These are phyloP conservation scores for Penicillium herquei DNA, from an alignment of 495 filamentous ascomycete genomes.

Conservation along the genomic window DNA sequence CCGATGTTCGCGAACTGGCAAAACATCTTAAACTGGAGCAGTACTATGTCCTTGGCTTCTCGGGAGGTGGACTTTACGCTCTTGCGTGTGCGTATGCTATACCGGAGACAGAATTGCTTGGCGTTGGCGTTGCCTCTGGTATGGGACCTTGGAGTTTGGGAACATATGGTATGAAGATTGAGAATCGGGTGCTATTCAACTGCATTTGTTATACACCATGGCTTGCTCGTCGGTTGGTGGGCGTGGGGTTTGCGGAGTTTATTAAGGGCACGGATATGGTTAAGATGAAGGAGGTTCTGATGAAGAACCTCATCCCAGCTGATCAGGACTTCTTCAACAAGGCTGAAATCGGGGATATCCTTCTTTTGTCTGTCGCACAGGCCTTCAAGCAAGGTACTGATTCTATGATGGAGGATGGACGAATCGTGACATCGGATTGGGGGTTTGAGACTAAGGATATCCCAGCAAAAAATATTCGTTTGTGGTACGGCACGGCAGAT, in stretches of 20 bases:
- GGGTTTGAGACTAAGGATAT: conserved; percentile 4
- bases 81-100: conserved; percentile 30
- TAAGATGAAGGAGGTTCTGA: conserved; percentile 3
- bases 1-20: conserved; percentile 37
- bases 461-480: not conserved
- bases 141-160: conserved; percentile 4
- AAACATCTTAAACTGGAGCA: conserved; percentile 24
- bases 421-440: conserved; percentile 8
- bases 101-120: conserved; percentile 4
- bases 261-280: not conserved
- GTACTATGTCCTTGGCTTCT: conserved; percentile 36
- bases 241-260: not conserved
- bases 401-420: conserved; percentile 1
- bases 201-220: conserved; percentile 3
- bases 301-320: not conserved
- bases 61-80: conserved; percentile 37
- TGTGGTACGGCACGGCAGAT: conserved; percentile 11
- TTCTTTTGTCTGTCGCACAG: not conserved
- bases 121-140: conserved; percentile 3
- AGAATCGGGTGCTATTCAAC: not conserved
- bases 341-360: not conserved
- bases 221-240: conserved; percentile 1
- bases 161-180: not conserved
- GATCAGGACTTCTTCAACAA: conserved; percentile 3
- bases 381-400: conserved; percentile 1